A percentile compares a stretch with the other conserved stretches of the same genome.
Conservation (phyloP, 176 grass and related monocot species). For the Musa troglodytarum region DNA sequence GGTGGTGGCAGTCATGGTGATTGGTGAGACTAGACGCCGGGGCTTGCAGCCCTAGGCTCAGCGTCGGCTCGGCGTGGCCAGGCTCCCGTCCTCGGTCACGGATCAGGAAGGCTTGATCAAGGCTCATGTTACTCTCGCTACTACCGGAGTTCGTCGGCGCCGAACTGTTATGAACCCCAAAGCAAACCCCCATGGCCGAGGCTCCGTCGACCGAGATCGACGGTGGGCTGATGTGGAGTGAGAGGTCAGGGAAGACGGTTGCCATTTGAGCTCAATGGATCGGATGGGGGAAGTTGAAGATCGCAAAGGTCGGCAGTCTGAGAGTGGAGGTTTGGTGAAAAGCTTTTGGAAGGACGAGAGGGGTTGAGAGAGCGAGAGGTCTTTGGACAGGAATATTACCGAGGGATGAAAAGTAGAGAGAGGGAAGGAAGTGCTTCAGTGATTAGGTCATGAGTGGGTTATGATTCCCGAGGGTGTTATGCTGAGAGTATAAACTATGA, state of each 20-base stretch:
- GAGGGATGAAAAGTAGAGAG: constrained; percentile 18
- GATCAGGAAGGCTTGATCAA: constrained; percentile 28
- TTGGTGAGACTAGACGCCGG: not conserved
- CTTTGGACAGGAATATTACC: not conserved
- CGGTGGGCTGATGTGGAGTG: constrained; percentile 70
- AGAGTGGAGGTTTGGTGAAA: too few species aligned
- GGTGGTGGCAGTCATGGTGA: not conserved
- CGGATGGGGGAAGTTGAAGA: not conserved
- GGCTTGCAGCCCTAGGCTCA: constrained; percentile 43
- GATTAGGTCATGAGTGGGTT: constrained; percentile 89
- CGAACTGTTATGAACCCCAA: too few species aligned
- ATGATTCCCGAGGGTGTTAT: constrained; percentile 49
- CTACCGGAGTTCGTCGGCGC: constrained; percentile 18
- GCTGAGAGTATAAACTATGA: constrained; percentile 29
- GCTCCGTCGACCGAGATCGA: not conserved
- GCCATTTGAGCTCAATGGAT: not conserved
- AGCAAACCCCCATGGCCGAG: not conserved
- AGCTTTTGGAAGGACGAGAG: not conserved
- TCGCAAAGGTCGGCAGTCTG: too few species aligned
- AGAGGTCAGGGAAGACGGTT: constrained; percentile 41
- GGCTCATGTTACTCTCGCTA: constrained; percentile 18
- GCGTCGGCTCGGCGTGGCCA: constrained; percentile 25
- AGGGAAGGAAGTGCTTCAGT: constrained; percentile 27
- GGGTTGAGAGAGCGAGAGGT: not conserved
- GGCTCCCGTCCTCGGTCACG: not conserved